Percentiles rank a stretch among this genome's conserved stretches.
phyloP scores from a whole-genome alignment of 768 basidiomycete species.

The Boletus rubroflammeus region DNA sequence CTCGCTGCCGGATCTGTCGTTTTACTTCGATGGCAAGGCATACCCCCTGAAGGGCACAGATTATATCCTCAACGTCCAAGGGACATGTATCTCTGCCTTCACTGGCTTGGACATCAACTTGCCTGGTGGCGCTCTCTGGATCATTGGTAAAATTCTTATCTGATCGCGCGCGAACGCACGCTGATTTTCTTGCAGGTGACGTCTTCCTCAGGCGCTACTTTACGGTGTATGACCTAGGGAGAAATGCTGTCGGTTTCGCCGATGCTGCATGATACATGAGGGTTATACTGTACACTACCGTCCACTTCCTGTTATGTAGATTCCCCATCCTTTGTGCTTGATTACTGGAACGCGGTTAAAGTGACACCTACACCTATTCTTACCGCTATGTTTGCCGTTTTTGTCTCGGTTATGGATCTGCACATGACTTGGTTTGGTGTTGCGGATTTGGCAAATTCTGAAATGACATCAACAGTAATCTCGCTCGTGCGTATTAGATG shows the following conservation, averaged over 20 bases:
- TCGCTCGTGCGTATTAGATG: neutral
- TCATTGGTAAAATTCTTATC: slow-evolving; percentile 58
- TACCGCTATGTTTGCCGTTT: neutral
- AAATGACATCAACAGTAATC: neutral
- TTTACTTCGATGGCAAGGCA: slow-evolving; percentile 77
- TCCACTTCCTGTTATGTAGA: neutral
- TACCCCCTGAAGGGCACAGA: slow-evolving; percentile 81
- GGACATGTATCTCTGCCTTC: slow-evolving; percentile 93
- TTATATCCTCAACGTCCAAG: slow-evolving; percentile 87
- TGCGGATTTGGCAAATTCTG: neutral
- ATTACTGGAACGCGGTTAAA: neutral
- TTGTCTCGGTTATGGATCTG: neutral
- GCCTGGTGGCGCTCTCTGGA: slow-evolving; percentile 80
- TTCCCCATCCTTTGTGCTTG: neutral
- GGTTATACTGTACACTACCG: neutral
- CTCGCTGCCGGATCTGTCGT: slow-evolving; percentile 76
- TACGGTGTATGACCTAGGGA: slow-evolving; percentile 83
- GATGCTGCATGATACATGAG: slow-evolving; percentile 28
- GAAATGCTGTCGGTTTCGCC: slow-evolving; percentile 84
- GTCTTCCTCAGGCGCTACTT: slow-evolving; percentile 90
- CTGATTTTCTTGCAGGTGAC: slow-evolving; percentile 49
- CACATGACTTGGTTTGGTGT: neutral
- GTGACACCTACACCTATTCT: neutral
- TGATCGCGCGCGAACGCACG: neutral
- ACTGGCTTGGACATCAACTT: slow-evolving; percentile 87